Conservation (phyloP, 352 stramenopile species). For the Plasmopara halstedii region DNA sequence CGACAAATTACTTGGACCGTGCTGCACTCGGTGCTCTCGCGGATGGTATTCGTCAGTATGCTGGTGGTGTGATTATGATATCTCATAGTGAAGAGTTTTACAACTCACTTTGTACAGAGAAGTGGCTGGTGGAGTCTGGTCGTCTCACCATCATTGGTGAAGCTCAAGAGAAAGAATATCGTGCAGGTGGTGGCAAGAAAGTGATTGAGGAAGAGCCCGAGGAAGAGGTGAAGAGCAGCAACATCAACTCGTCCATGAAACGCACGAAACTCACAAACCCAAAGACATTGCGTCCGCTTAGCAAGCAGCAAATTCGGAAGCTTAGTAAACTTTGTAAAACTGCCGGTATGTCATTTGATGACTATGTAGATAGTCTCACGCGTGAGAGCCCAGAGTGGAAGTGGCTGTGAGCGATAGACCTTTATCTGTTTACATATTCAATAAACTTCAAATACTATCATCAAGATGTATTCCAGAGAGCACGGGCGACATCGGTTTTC, state of each 20-base stretch:
- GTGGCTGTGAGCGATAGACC: conserved; percentile 41
- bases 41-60: conserved; percentile 64
- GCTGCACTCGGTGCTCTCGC: conserved; percentile 51
- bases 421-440: too few species aligned
- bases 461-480: too few species aligned
- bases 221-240: conserved; percentile 37
- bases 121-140: conserved; percentile 66
- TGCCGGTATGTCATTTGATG: conserved; percentile 52
- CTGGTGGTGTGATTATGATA: conserved; percentile 72
- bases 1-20: conserved; percentile 83
- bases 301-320: conserved; percentile 66
- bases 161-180: conserved; percentile 66
- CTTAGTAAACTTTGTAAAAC: conserved; percentile 51
- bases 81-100: conserved; percentile 79
- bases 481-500: too few species aligned
- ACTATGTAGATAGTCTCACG: conserved; percentile 49
- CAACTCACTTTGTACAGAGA: conserved; percentile 72
- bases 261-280: conserved; percentile 64
- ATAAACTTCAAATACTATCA: too few species aligned
- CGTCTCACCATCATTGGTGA: conserved; percentile 60
- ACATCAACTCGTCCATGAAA: conserved; percentile 45
- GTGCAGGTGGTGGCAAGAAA: conserved; percentile 50
- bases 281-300: conserved; percentile 61
- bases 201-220: conserved; percentile 54
- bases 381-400: conserved; percentile 63